Base-by-base conservation (phyloP, 2,329 filamentous ascomycete species). In the Colletotrichum sp. region DNA sequence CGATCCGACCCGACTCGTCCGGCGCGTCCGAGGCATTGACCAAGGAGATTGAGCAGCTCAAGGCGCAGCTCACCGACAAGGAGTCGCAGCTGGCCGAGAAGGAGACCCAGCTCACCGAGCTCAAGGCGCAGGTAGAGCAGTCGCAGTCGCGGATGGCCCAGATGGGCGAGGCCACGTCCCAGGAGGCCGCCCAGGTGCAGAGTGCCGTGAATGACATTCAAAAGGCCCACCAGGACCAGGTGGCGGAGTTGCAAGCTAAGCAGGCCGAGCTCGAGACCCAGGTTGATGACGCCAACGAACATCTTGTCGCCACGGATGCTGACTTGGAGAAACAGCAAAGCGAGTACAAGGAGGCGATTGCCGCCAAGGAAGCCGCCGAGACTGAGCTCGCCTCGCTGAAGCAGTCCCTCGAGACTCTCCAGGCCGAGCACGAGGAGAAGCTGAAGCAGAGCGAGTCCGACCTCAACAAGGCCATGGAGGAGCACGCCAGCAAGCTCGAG, bases 41-140 rank as follows among this genome's bases (percentile, higher is more conserved):
- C 24, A 92, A 91, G 83, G 91, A 92, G 79, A 84, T 91, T 5
- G 91, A 93, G 66, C 89, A 91, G 62, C 86, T 93, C 59, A 93
- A 91, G 85, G 82, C 86, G 9, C 92, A 92, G 83, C 85, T 93
- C 26, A 85, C 87, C 7, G 87, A 90, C 55, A 91, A 90, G 77
- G 91, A 93, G 79, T 82, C 87, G 6, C 90, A 92, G 80, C 89
- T 93, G 13, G 85, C 87, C 6, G 87, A 90, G 36, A 91, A 90
- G 77, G 91, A 93, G 80, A 82, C 87, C 8, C 90, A 92, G 80
- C 89, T 93, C 12, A 87, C 89, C 70, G 83, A 88, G 15, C 87
- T 93, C 34, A 91, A 90, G 81, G 85, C 86, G 8, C 89, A 93
- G 79, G 88, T 93, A 65, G 84, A 88, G 73, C 83, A 88, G 10